Base-by-base conservation (phyloP, 179 eudicot species). In the Beta lomatogona region DNA sequence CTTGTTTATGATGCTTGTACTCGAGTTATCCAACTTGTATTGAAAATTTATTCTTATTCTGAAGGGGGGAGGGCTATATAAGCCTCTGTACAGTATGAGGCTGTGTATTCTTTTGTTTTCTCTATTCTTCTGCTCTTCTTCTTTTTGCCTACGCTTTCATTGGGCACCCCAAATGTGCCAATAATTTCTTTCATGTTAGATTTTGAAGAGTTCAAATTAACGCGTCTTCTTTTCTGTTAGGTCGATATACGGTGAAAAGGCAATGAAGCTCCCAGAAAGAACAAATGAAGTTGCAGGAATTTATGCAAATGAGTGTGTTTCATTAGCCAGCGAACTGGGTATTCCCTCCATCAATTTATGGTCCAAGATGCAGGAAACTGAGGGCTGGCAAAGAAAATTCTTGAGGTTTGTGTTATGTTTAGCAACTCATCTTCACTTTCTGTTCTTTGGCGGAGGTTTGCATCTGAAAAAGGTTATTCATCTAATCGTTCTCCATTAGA, bases 321-420 rank as follows among this genome's bases (percentile, higher is more conserved):
- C 88, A 71, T 79, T 95, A 75, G 98, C 95, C 75, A 83, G 88
- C 81, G 98, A 95, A 87, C 78, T 92, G 50, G 89, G 90, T 80
- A n/a, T 95, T 53, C 89, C 91, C 76, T 91, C 85, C 50, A 87
- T 95, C 75, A 82, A 92, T 86, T 83, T 95, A 53, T 95, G 99
- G 99, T 88, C 98, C 78, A 95, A 91, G 88, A 95, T 95, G 98
- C 99, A 92, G 79, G 94, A 92, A 86, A 91, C 92, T 8, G 88
- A 90, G 22, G 91, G 91, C 82, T 95, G 99, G 99, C 95, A 91
- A 82, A 90, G 79, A 66, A 95, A 90, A 85, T 93, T 82, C 84
- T 88, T 92, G 57, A 91, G 95, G 99, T 95, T 48, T 72, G 97
- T 83, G 53, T 69, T 70, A 59, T 21, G 31, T 8, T 21, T 55